phyloP scores from a whole-genome alignment of 768 basidiomycete genomes.

The Tricholomella constricta region DNA sequence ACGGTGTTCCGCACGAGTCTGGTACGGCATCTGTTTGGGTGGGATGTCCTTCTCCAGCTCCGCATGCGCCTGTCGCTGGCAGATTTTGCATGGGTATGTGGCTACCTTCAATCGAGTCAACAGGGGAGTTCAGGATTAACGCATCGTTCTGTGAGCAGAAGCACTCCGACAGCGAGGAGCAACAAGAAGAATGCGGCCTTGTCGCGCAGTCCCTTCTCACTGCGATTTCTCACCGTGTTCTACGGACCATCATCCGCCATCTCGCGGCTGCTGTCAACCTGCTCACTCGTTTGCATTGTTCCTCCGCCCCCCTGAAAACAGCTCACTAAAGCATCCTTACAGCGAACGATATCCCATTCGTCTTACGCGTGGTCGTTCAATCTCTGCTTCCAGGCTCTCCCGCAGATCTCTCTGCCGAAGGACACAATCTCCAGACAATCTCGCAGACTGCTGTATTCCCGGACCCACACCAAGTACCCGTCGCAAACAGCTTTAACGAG shows the following conservation, averaged over 20 bases:
- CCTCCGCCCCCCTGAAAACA: conserved; percentile 6
- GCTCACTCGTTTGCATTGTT: conserved; percentile 44
- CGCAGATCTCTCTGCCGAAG: conserved; percentile 38
- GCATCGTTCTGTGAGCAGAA: conserved; percentile 40
- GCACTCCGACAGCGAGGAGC: conserved; percentile 43
- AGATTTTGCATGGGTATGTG: conserved; percentile 52
- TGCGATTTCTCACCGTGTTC: conserved; percentile 52
- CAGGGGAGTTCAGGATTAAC: neutral
- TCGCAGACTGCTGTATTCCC: conserved; percentile 25
- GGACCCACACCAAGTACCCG: conserved; percentile 29
- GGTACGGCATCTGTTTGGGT: conserved; percentile 61
- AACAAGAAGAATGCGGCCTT: conserved; percentile 48
- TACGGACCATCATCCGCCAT: conserved; percentile 60
- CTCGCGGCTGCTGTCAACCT: conserved; percentile 44
- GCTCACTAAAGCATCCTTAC: neutral
- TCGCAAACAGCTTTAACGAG: conserved; percentile 53
- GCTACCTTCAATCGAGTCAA: neutral
- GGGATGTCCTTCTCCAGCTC: conserved; percentile 50
- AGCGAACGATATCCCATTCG: conserved; percentile 70
- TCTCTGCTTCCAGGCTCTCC: conserved; percentile 55
- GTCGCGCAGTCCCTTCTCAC: conserved; percentile 54
- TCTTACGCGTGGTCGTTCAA: conserved; percentile 60
- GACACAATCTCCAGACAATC: conserved; percentile 29
- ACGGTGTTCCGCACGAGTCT: conserved; percentile 53
- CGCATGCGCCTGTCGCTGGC: conserved; percentile 58